These are phyloP conservation scores for Verticillium zaregamsianum DNA, from an alignment of 2,329 filamentous ascomycete species.

Conservation along the genomic window DNA sequence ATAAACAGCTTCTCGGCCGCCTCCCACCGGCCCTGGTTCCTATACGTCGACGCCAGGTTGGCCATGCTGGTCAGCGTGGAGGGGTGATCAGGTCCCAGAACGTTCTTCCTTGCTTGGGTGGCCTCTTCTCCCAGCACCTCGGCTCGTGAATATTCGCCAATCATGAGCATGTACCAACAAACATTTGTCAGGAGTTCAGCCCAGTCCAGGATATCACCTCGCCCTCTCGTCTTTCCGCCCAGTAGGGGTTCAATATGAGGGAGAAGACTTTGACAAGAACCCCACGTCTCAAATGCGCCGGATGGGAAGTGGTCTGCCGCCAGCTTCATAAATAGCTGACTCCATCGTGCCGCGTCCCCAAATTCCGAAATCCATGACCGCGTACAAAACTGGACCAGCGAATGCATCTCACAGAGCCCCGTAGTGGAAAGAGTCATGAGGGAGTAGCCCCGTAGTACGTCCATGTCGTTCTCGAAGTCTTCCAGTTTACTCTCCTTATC, in stretches of 20 bases:
- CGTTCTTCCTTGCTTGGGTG: neutral
- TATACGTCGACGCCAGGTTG: neutral
- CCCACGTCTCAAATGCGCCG: constrained; percentile 10
- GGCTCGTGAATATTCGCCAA: constrained; percentile 5
- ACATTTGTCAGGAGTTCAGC: constrained; percentile 7
- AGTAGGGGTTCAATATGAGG: constrained; percentile 11
- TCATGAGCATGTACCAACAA: constrained; percentile 1
- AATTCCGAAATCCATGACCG: constrained; percentile 13
- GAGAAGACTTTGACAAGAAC: constrained; percentile 7
- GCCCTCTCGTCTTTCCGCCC: neutral
- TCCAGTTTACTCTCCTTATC: neutral
- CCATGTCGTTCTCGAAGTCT: constrained; percentile 22
- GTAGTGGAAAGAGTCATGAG: constrained; percentile 23
- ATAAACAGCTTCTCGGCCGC: constrained; percentile 10
- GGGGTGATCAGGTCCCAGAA: constrained; percentile 9
- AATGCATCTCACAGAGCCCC: constrained; percentile 34
- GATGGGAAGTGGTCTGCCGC: constrained; percentile 9
- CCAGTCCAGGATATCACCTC: neutral
- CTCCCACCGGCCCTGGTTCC: constrained; percentile 8
- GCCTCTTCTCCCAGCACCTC: neutral
- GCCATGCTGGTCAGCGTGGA: constrained; percentile 2
- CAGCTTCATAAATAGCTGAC: constrained; percentile 6
- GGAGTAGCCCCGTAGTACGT: constrained; percentile 28
- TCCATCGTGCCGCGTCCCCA: constrained; percentile 5
- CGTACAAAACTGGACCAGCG: constrained; percentile 27